Conservation (phyloP, 176 grass and related monocot genomes). For the Avena sativa region DNA sequence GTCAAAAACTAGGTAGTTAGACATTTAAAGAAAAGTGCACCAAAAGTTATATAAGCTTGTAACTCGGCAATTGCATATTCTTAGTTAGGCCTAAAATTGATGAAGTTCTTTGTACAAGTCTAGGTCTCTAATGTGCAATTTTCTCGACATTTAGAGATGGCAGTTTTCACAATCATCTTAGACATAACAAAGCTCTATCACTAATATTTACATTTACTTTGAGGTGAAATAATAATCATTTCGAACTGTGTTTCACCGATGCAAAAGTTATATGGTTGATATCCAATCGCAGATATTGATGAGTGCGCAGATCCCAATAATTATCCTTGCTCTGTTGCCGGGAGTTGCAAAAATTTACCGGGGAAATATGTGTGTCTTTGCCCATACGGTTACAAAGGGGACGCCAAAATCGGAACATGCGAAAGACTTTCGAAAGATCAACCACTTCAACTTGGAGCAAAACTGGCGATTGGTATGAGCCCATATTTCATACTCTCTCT, state of each 20-base stretch:
- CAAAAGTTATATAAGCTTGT: too few species aligned
- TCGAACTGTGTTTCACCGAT: too few species aligned
- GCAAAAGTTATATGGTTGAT: not conserved
- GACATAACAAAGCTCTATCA: too few species aligned
- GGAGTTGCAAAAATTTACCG: not conserved
- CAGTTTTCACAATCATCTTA: too few species aligned
- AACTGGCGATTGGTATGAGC: not conserved
- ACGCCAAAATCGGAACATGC: not conserved
- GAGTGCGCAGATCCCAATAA: not conserved
- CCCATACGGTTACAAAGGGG: not conserved
- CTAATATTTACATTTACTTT: not conserved
- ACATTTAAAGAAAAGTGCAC: too few species aligned
- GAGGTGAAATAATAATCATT: not conserved
- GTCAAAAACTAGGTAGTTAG: too few species aligned
- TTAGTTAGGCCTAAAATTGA: too few species aligned
- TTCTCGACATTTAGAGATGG: too few species aligned
- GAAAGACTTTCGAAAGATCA: not conserved
- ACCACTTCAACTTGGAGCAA: not conserved
- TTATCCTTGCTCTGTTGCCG: not conserved
- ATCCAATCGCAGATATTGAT: slow-evolving; percentile 4
- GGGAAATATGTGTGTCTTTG: not conserved
- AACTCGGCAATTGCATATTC: too few species aligned
- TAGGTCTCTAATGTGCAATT: too few species aligned
- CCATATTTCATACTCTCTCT: not conserved
- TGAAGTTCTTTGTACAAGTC: too few species aligned